Conservation (phyloP, 2,329 filamentous ascomycete genomes). For the Aureobasidium sp. region DNA sequence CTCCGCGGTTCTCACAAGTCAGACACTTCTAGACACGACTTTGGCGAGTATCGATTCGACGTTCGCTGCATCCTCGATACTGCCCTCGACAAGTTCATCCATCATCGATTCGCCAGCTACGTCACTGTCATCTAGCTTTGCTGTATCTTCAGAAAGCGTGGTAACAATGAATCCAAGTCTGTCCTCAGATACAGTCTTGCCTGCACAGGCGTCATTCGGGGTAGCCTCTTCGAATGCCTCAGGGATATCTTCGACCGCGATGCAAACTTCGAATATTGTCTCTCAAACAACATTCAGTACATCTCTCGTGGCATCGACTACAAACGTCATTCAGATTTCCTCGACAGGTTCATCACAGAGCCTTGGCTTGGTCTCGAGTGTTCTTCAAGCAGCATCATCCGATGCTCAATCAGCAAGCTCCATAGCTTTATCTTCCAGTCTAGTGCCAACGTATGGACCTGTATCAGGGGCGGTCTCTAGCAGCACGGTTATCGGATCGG, state of each 20-base stretch:
- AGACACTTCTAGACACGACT: not conserved
- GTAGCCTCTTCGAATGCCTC: not conserved
- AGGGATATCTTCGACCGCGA: no score
- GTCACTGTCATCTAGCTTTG: no score
- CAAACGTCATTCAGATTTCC: no score
- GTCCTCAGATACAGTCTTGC: not conserved
- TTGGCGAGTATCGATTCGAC: not conserved
- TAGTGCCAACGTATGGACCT: not conserved
- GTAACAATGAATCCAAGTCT: not conserved
- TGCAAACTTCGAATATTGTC: not conserved
- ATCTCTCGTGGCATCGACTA: not conserved
- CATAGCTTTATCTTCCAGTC: not conserved
- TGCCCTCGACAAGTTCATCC: not conserved
- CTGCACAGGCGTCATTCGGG: not conserved
- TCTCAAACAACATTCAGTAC: not conserved
- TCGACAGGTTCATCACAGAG: not conserved
- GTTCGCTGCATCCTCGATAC: not conserved
- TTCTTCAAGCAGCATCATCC: not conserved
- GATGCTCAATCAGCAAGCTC: not conserved
- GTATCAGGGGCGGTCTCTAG: not conserved
- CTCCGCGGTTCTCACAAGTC: not conserved
- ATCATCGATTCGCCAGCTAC: no score
- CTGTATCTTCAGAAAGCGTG: not conserved
- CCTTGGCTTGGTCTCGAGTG: not conserved
- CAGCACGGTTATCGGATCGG: not conserved